Evolutionary conservation across 108 stramenopile genomes (phyloP).

Genomic region (Pseudonitzschia pungens): DNA sequence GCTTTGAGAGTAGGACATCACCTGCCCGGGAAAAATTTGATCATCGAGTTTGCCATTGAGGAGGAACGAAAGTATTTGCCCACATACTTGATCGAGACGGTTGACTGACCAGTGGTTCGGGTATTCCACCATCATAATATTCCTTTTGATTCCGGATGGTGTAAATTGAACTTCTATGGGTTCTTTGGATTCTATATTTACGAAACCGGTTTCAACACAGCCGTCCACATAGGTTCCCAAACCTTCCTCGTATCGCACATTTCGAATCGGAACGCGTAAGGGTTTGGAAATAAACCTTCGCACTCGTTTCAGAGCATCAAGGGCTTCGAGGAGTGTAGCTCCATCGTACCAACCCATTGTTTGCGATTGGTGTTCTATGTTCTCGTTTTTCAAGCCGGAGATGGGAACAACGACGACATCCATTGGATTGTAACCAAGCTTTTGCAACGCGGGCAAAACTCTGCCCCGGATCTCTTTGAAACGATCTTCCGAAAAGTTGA

Average conservation of each 20-base stretch:
- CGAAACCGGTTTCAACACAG: conserved; percentile 88
- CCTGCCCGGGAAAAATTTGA: conserved; percentile 87
- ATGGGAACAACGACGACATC: conserved; percentile 95
- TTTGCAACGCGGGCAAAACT: conserved; percentile 55
- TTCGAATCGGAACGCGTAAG: conserved; percentile 94
- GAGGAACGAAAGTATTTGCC: conserved; percentile 88
- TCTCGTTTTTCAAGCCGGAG: conserved; percentile 95
- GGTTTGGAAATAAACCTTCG: conserved; percentile 91
- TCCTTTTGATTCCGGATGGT: conserved; percentile 73
- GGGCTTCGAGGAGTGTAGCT: conserved; percentile 89
- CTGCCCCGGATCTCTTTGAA: conserved; percentile 90
- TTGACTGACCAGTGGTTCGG: no score
- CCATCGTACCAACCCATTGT: conserved; percentile 97
- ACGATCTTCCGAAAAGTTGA: conserved; percentile 84
- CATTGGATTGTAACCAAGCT: conserved; percentile 76
- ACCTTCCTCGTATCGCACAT: conserved; percentile 95
- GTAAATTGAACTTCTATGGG: conserved; percentile 56
- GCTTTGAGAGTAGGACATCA: conserved; percentile 79
- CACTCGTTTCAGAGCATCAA: conserved; percentile 84
- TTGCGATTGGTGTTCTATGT: conserved; percentile 87
- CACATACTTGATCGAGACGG: no score
- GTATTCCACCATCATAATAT: conserved; percentile 94
- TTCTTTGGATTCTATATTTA: no score
- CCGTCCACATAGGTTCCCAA: conserved; percentile 95
- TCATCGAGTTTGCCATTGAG: conserved; percentile 71